Percentiles rank a stretch among this genome's conserved stretches.
Conservation (phyloP, 345 rosid species). For the Brassica incana region DNA sequence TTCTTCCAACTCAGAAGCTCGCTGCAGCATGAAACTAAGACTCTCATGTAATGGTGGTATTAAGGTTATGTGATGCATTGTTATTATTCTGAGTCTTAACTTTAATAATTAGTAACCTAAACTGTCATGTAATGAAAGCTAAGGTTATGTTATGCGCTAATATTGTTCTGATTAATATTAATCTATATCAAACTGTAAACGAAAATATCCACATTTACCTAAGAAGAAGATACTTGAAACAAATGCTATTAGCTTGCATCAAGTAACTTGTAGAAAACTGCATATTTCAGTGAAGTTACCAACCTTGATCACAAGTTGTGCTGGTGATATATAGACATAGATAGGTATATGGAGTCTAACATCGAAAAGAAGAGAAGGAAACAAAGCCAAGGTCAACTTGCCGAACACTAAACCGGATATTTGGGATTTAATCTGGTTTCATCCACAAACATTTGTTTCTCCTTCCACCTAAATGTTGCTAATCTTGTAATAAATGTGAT, state of each 20-base stretch:
- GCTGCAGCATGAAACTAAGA: constrained; percentile 43
- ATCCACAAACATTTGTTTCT: too few relatives aligned
- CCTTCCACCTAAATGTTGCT: too few relatives aligned
- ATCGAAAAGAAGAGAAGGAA: constrained; percentile 32
- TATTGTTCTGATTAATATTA: not conserved
- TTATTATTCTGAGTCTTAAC: not conserved
- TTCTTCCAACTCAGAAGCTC: constrained; percentile 41
- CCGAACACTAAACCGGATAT: constrained; percentile 26
- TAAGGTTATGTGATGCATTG: not conserved
- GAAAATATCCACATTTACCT: not conserved
- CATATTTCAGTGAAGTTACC: not conserved
- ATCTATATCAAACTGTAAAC: not conserved
- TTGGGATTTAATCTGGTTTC: too few relatives aligned
- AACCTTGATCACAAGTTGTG: not conserved
- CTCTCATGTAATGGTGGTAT: not conserved
- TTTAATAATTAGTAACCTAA: not conserved
- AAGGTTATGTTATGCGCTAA: not conserved
- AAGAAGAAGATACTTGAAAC: too few relatives aligned
- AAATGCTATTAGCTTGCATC: not conserved
- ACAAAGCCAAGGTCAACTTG: constrained; percentile 38
- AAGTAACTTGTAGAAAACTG: not conserved
- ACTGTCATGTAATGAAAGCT: not conserved
- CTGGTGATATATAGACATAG: not conserved
- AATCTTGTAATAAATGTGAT: not conserved
- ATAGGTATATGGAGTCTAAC: constrained; percentile 23